Conservation (phyloP, 1,284 basidiomycete genomes). For the Tremellales sp. region DNA sequence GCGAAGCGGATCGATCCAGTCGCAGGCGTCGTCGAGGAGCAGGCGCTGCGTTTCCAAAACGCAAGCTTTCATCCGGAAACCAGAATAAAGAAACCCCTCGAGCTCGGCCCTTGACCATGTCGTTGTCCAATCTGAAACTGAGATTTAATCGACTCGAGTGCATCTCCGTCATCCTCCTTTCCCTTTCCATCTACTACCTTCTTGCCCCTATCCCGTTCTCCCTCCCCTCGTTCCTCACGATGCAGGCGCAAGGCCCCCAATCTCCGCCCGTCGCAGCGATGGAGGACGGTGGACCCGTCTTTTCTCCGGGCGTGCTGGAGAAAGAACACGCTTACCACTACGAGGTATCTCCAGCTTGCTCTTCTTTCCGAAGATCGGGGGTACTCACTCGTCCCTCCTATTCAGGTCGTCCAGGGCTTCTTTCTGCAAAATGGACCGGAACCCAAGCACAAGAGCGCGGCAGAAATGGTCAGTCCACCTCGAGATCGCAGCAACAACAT, state of each 20-base stretch:
- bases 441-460: conserved; percentile 28
- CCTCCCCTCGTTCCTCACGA: too few species aligned
- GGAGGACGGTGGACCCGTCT: conserved; percentile 33
- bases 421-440: conserved; percentile 41
- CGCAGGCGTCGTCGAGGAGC: too few species aligned
- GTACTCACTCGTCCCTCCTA: conserved; percentile 2
- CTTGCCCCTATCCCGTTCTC: not conserved
- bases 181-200: not conserved
- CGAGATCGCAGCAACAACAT: too few species aligned
- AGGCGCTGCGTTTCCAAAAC: too few species aligned
- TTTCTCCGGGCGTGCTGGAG: conserved; percentile 23
- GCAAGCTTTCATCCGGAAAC: too few species aligned
- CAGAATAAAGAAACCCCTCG: too few species aligned
- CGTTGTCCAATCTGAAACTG: too few species aligned
- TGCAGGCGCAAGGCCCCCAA: conserved; percentile 17
- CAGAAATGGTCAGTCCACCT: conserved; percentile 33
- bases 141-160: too few species aligned
- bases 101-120: too few species aligned
- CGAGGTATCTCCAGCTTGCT: conserved; percentile 31
- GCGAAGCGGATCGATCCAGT: too few species aligned
- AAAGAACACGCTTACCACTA: conserved; percentile 30
- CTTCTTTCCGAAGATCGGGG: not conserved
- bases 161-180: not conserved
- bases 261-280: conserved; percentile 34
- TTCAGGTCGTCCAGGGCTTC: conserved; percentile 35